Base-by-base conservation (phyloP, 2,329 filamentous ascomycete genomes). In the Penicillium polonicum region DNA sequence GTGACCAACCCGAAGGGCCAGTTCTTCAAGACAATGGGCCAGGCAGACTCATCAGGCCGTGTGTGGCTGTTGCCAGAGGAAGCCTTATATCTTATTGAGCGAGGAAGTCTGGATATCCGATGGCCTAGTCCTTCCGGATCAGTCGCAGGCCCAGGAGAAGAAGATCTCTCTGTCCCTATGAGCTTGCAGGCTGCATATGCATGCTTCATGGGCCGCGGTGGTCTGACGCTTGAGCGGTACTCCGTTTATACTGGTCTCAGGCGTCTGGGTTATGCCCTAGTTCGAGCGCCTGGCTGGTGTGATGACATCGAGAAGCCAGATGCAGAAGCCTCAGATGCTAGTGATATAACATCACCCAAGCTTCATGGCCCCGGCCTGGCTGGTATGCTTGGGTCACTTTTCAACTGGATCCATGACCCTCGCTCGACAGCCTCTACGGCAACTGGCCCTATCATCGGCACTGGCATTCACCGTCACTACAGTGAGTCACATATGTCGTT, bases 61-160 rank as follows among this genome's bases (percentile, higher is more conserved):
- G 78, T 92, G 41, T 97, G 92, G 92, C 72, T 99, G 50, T 74
- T 96, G 39, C 93, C 93, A 0, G 94, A 99, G 71, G 94, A 99
- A 75, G 90, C 92, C 6, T 80, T 99, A 52, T 97, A 92, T 69
- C 74, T 97, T 61, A 81, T 97, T 9, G 94, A 99, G 78, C 81
- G 94, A 67, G 94, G 93, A 0, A 92, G 85, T 46, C 69, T 97
- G 68, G 91, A 97, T 73, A 82, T 97, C 41, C 88, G 92, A 80
- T 97, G 91, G 90, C 91, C 91, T 2, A 75, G 78, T 44, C 74
- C 74, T 55, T 66, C 66, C 38, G 70, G 72, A 6, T 70, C 70
- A 6, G 64, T 68, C 31, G 31, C 33, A 2, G 48, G 51, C 10
- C 10, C 44, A 25, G 79, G 33, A 23, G 21, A 85, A 36, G 81